Evolutionary conservation across 2,329 filamentous ascomycete species (phyloP).

Genomic region (Graphilbum fragrans): DNA sequence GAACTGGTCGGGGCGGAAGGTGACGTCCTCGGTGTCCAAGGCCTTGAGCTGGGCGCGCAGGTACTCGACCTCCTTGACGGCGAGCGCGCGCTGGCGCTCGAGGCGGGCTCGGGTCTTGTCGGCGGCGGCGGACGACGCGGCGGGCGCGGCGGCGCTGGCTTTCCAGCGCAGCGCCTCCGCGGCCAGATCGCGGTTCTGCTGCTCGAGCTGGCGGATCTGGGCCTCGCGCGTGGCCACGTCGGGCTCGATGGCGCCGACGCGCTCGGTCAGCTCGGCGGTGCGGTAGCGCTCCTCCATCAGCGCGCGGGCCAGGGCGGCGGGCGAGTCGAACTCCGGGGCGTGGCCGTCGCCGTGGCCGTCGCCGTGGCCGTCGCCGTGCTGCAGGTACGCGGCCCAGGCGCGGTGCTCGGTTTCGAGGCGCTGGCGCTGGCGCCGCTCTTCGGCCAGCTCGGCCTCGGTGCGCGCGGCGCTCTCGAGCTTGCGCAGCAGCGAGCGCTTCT

Average conservation of each 20-base stretch:
- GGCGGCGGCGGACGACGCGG: neutral
- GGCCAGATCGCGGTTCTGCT: constrained; percentile 52
- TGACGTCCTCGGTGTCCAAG: constrained; percentile 77
- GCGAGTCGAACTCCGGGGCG: constrained; percentile 63
- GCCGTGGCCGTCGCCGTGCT: constrained; percentile 50
- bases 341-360: constrained; percentile 47
- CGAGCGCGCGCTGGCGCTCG: constrained; percentile 74
- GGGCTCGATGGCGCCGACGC: constrained; percentile 65
- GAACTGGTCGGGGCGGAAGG: constrained; percentile 68
- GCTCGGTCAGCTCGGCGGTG: constrained; percentile 67
- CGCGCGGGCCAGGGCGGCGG: constrained; percentile 75
- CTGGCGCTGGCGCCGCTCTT: constrained; percentile 71
- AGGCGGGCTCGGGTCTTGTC: constrained; percentile 64
- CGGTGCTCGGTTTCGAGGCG: constrained; percentile 78
- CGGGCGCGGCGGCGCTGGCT: constrained; percentile 18
- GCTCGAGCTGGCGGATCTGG: constrained; percentile 58
- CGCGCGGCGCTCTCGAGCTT: constrained; percentile 64
- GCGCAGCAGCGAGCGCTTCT: constrained; percentile 73
- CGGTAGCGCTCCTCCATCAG: constrained; percentile 74
- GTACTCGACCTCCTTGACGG: constrained; percentile 88
- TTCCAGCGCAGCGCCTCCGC: constrained; percentile 62
- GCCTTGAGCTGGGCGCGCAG: constrained; percentile 84
- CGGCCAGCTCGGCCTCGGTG: constrained; percentile 64
- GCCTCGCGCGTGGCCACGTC: constrained; percentile 69
- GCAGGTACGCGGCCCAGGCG: constrained; percentile 78